Base-by-base conservation (phyloP, 176 grass and related monocot species). In the Musa itinerans region DNA sequence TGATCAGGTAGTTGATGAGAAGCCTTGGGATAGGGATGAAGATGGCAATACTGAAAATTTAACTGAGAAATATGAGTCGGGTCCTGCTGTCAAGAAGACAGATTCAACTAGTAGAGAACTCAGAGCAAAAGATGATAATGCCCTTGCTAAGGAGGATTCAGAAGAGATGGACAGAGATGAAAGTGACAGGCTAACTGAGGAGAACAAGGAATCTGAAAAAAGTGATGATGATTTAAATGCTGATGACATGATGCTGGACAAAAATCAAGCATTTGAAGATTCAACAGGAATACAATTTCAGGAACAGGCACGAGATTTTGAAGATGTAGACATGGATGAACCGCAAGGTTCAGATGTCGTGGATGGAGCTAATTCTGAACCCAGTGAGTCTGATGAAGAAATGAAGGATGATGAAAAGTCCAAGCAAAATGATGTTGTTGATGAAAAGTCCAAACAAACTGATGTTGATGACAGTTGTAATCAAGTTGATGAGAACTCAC, bases 41-140 rank as follows among this genome's bases (percentile, higher is more conserved):
- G 88, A 91, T 87, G 88, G 83, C 72, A 89, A 89, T 87, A 80
- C 74, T 61, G 86, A 89, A 19, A 84, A 67, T 84, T 82, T 78
- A 54, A 43, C 58, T 52, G 94, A 98, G 53, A 98, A 93, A 79
- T 93, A 93, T 62, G 90, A 93, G 29, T 85, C 87, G 15, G 86
- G 90, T 78, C 89, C 88, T 50, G 88, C 86, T 27, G 80, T 81
- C 50, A 91, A 93, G 76, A 90, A 80, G 52, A 80, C 67, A 62
- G 82, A 98, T 52, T 55, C 76, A 53, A 83, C 71, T 75, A 78
- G 81, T 68, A 89, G 59, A 69, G 94, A 98, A 74, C 20, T 98
- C 22, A 92, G 86, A 87, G 94, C 94, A 11, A 98, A 98, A 80
- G 94, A 98, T 21, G 93, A 96, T 58, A 69, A 29, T 82, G 80